These are phyloP conservation scores for Hordeum pubiflorum DNA, from an alignment of 202 grass and related monocot genomes.

Conservation along the genomic window DNA sequence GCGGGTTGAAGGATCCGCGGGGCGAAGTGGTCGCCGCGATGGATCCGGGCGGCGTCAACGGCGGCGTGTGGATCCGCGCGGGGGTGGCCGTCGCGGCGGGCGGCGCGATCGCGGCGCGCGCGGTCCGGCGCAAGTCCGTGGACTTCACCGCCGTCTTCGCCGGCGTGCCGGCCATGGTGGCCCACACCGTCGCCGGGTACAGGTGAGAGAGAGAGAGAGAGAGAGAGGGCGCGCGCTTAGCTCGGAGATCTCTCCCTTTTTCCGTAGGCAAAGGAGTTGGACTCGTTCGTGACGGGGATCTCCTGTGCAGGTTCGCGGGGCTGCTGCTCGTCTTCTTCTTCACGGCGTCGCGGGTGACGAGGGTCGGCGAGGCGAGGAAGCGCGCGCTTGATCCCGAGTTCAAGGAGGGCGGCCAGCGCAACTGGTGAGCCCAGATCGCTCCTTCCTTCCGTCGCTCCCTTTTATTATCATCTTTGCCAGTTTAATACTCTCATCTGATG, in stretches of 20 bases:
- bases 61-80: constrained; percentile 45
- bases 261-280: too few species aligned
- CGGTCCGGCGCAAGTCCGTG: constrained; percentile 66
- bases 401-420: constrained; percentile 78
- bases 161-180: constrained; percentile 68
- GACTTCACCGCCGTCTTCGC: constrained; percentile 63
- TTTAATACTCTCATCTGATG: too few species aligned
- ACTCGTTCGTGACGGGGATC: constrained; percentile 1
- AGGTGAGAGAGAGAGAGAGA: constrained; percentile 44
- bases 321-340: constrained; percentile 93
- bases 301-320: constrained; percentile 69
- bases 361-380: constrained; percentile 75
- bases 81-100: constrained; percentile 42
- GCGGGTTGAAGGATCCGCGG: neutral
- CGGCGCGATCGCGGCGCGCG: constrained; percentile 52
- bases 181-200: constrained; percentile 70
- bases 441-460: neutral
- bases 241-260: neutral
- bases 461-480: neutral
- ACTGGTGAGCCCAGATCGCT: constrained; percentile 51
- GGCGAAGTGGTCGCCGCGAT: constrained; percentile 12
- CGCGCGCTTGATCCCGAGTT: constrained; percentile 70
- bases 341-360: constrained; percentile 78
- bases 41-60: constrained; percentile 12
- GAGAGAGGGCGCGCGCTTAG: neutral